Conservation (phyloP, 495 filamentous ascomycete genomes). For the Neurospora cerealis region DNA sequence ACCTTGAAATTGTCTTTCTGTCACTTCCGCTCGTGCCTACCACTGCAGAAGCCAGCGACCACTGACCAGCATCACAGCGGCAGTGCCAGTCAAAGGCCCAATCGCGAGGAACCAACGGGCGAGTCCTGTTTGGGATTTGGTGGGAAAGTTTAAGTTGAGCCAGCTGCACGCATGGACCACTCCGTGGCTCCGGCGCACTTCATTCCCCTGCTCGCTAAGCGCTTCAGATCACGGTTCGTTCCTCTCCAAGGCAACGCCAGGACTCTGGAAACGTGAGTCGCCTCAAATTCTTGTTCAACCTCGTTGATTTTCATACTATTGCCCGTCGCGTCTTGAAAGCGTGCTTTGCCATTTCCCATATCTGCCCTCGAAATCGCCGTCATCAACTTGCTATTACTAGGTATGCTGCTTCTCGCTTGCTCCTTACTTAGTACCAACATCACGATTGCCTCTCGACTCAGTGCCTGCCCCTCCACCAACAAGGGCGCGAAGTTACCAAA, state of each 20-base stretch:
- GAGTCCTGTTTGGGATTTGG: conserved; percentile 3
- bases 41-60: background rate
- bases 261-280: conserved; percentile 4
- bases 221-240: conserved; percentile 5
- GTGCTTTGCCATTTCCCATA: background rate
- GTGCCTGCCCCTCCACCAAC: background rate
- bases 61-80: background rate
- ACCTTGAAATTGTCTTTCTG: background rate
- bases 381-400: background rate
- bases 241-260: conserved; percentile 1
- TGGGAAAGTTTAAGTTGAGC: background rate
- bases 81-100: background rate
- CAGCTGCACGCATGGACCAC: background rate
- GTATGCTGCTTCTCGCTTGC: background rate
- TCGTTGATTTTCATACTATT: conserved; percentile 1
- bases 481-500: background rate
- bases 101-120: conserved; percentile 1
- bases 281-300: conserved; percentile 16
- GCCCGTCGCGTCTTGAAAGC: conserved; percentile 6
- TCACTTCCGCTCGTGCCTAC: background rate
- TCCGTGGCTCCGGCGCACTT: conserved; percentile 1
- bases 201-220: conserved; percentile 4
- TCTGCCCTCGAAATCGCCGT: background rate
- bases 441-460: background rate
- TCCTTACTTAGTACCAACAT: background rate